Evolutionary conservation across 805 yeast genomes (phyloP).

Genomic region (Yamadazyma sp.): DNA sequence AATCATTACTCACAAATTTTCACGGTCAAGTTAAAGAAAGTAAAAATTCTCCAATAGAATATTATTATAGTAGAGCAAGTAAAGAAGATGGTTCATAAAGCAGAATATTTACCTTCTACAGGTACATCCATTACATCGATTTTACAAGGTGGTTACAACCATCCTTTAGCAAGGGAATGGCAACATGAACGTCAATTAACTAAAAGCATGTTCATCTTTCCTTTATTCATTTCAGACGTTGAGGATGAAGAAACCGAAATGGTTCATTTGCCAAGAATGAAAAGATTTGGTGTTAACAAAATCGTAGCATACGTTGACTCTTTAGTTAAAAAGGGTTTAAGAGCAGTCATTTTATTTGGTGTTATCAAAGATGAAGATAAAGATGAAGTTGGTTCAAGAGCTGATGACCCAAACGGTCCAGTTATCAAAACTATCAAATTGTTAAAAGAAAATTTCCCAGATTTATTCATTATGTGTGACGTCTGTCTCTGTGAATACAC

Average conservation of each 20-base stretch:
- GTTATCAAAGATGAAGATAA: slow-evolving; percentile 73
- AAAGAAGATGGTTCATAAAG: slow-evolving; percentile 49
- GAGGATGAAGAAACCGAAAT: slow-evolving; percentile 77
- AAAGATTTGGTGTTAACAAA: slow-evolving; percentile 79
- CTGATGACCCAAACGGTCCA: slow-evolving; percentile 96
- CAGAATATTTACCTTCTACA: slow-evolving; percentile 60
- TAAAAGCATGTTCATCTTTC: slow-evolving; percentile 89
- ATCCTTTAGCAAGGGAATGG: slow-evolving; percentile 87
- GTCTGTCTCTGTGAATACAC: slow-evolving; percentile 97
- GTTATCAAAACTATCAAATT: slow-evolving; percentile 77
- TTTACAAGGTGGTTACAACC: slow-evolving; percentile 92
- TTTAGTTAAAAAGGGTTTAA: slow-evolving; percentile 76
- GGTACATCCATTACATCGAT: slow-evolving; percentile 69
- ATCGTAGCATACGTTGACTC: slow-evolving; percentile 66
- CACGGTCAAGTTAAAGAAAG: too few species aligned
- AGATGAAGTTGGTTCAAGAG: slow-evolving; percentile 80
- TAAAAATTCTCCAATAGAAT: too few species aligned
- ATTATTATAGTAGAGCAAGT: too few species aligned
- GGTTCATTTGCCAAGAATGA: slow-evolving; percentile 82
- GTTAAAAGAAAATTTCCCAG: slow-evolving; percentile 68
- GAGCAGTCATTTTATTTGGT: slow-evolving; percentile 87
- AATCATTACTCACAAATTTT: too few species aligned
- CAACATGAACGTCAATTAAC: slow-evolving; percentile 80
- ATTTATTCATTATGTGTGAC: slow-evolving; percentile 84
- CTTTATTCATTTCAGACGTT: slow-evolving; percentile 77